Percentiles rank a stretch among this genome's conserved stretches.
Conservation (phyloP, 2,329 filamentous ascomycete species). For the Sphaerostilbella broomeana region DNA sequence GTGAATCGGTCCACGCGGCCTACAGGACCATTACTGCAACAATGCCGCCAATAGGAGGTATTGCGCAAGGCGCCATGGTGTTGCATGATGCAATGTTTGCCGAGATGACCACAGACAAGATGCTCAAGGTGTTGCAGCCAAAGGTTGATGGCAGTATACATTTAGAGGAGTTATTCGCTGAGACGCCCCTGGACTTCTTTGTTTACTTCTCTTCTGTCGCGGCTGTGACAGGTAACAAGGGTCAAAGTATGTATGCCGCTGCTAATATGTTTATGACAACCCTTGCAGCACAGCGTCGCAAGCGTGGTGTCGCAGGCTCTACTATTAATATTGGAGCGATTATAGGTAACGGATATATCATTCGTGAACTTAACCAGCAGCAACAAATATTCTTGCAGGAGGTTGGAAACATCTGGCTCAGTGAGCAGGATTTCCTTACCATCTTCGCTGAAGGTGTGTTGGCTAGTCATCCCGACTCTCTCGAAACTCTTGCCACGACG, state of each 20-base stretch:
- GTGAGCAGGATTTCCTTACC: slow-evolving; percentile 25
- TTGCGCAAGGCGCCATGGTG: neutral
- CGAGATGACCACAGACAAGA: slow-evolving; percentile 21
- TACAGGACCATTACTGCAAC: slow-evolving; percentile 29
- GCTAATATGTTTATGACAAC: slow-evolving; percentile 38
- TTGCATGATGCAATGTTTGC: neutral
- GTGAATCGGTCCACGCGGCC: slow-evolving; percentile 4
- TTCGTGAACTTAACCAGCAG: too few species aligned
- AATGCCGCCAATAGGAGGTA: slow-evolving; percentile 1
- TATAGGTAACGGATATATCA: slow-evolving; percentile 29
- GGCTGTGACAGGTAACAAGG: slow-evolving; percentile 23
- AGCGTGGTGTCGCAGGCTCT: slow-evolving; percentile 32
- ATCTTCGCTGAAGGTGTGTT: slow-evolving; percentile 26
- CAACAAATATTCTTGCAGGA: too few species aligned
- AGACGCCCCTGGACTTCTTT: slow-evolving; percentile 31
- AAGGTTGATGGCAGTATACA: slow-evolving; percentile 29
- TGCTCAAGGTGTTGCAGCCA: slow-evolving; percentile 23
- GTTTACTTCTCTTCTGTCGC: slow-evolving; percentile 29
- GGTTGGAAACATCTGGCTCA: too few species aligned
- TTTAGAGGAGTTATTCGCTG: slow-evolving; percentile 26
- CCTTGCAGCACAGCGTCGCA: slow-evolving; percentile 30
- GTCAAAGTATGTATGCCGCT: slow-evolving; percentile 40
- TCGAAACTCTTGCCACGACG: neutral
- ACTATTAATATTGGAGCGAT: slow-evolving; percentile 33
- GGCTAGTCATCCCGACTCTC: slow-evolving; percentile 1